Percentiles rank a stretch among this genome's conserved stretches.
Conservation (phyloP, 1,139 yeast species). For the Kodamaea sp. region DNA sequence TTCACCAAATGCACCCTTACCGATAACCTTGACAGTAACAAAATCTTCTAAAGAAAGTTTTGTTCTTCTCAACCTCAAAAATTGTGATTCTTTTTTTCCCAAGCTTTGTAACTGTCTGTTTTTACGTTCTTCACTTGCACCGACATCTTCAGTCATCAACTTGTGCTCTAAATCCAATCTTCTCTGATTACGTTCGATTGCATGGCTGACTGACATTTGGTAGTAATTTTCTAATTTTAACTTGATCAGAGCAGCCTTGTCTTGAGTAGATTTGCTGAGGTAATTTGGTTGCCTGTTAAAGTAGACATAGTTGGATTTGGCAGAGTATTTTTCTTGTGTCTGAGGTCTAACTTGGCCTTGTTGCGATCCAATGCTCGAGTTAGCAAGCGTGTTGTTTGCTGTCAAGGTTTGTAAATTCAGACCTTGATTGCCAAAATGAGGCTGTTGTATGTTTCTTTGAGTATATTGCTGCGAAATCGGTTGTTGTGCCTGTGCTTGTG, state of each 20-base stretch:
- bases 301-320: constrained; percentile 50
- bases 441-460: constrained; percentile 6
- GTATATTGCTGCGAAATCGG: background rate
- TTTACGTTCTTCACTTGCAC: constrained; percentile 64
- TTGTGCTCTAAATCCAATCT: constrained; percentile 69
- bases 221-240: constrained; percentile 69
- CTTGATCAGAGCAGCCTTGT: constrained; percentile 70
- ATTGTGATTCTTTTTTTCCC: constrained; percentile 76
- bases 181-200: constrained; percentile 78
- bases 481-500: constrained; percentile 13
- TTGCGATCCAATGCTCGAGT: constrained; percentile 9
- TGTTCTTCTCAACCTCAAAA: constrained; percentile 70
- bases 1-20: constrained; percentile 86
- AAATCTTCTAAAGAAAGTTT: constrained; percentile 72
- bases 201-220: constrained; percentile 74
- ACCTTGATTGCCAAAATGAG: constrained; percentile 5
- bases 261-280: constrained; percentile 62
- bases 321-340: constrained; percentile 8
- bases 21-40: constrained; percentile 75
- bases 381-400: constrained; percentile 12
- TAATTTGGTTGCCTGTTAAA: constrained; percentile 86
- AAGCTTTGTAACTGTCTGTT: constrained; percentile 67
- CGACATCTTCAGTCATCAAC: constrained; percentile 57
- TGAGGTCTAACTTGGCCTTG: constrained; percentile 11
- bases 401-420: constrained; percentile 8